Evolutionary conservation across 1,284 basidiomycete genomes (phyloP).

Genomic region (Mycosarcoma maydis): DNA sequence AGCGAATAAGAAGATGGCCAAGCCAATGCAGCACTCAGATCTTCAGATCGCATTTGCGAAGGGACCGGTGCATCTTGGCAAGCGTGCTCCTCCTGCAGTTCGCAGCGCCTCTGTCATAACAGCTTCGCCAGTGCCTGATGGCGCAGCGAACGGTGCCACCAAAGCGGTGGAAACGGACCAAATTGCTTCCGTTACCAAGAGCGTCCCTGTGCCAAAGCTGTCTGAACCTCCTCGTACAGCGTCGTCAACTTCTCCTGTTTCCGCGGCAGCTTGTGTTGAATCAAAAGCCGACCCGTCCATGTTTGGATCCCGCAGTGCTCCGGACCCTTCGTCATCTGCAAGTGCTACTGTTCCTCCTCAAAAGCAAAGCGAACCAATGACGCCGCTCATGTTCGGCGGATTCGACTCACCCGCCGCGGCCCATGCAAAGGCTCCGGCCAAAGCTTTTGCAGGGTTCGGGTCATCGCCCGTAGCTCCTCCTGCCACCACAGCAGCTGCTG

Average conservation of each 20-base stretch:
- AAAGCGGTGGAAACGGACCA: conserved; percentile 2
- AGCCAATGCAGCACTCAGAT: conserved; percentile 39
- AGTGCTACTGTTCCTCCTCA: neutral
- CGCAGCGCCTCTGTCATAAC: neutral
- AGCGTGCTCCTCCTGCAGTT: conserved; percentile 18
- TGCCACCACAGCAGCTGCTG: neutral
- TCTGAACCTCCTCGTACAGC: conserved; percentile 12
- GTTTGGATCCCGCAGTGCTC: conserved; percentile 19
- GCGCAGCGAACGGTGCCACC: neutral
- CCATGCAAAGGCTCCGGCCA: conserved; percentile 1
- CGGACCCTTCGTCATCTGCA: conserved; percentile 3
- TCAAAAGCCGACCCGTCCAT: conserved; percentile 4
- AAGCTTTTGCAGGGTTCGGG: conserved; percentile 4
- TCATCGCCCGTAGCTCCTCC: conserved; percentile 1
- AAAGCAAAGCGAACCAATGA: conserved; percentile 9
- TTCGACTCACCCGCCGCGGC: conserved; percentile 7
- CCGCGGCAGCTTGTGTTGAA: neutral
- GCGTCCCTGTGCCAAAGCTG: conserved; percentile 17
- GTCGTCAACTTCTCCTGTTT: conserved; percentile 2
- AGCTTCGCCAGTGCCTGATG: no score
- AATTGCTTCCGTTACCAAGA: conserved; percentile 14
- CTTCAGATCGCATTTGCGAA: conserved; percentile 58
- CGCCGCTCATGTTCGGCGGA: conserved; percentile 9
- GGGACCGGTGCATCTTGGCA: conserved; percentile 49
- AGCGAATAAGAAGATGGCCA: conserved; percentile 20